Percentiles rank a stretch among this genome's conserved stretches.
Evolutionary conservation across 2,329 filamentous ascomycete species (phyloP).

Genomic region (Chaetomium sp.): DNA sequence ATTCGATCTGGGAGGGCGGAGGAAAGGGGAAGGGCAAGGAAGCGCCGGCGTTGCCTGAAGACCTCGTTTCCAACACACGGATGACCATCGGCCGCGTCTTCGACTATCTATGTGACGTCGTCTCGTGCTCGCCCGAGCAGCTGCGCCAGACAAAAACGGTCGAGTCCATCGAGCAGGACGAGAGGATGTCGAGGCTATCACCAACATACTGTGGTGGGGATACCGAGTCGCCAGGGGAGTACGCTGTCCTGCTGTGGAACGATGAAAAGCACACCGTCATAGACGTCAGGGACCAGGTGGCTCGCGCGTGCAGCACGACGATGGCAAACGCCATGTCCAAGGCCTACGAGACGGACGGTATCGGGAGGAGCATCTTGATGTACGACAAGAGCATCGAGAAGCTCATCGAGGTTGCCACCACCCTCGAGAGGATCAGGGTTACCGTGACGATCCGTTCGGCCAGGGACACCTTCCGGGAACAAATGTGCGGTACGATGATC

Average conservation of each 20-base stretch:
- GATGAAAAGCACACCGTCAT: conserved; percentile 97
- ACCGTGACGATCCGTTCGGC: conserved; percentile 93
- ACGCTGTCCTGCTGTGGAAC: conserved; percentile 89
- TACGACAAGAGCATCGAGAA: conserved; percentile 71
- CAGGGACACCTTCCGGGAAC: conserved; percentile 92
- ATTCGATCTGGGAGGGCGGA: conserved; percentile 64
- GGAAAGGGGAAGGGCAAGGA: conserved; percentile 64
- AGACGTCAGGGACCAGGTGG: conserved; percentile 88
- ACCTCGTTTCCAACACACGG: conserved; percentile 74
- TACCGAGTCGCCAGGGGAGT: conserved; percentile 70
- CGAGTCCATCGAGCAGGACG: conserved; percentile 79
- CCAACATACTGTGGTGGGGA: conserved; percentile 74
- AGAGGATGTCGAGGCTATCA: conserved; percentile 74
- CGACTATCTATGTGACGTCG: conserved; percentile 96
- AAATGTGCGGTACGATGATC: conserved; percentile 98
- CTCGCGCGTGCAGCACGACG: conserved; percentile 79
- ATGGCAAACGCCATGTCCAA: conserved; percentile 68
- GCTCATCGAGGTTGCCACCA: conserved; percentile 75
- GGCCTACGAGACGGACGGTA: conserved; percentile 85
- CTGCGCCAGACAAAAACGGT: conserved; percentile 81
- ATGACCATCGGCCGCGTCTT: conserved; percentile 84
- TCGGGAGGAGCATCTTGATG: conserved; percentile 83
- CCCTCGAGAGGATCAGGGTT: conserved; percentile 93
- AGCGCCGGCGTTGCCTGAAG: conserved; percentile 65
- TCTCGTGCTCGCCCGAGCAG: conserved; percentile 97